phyloP scores from a whole-genome alignment of 176 grass and related monocot species.

The Saccharum spontaneum region DNA sequence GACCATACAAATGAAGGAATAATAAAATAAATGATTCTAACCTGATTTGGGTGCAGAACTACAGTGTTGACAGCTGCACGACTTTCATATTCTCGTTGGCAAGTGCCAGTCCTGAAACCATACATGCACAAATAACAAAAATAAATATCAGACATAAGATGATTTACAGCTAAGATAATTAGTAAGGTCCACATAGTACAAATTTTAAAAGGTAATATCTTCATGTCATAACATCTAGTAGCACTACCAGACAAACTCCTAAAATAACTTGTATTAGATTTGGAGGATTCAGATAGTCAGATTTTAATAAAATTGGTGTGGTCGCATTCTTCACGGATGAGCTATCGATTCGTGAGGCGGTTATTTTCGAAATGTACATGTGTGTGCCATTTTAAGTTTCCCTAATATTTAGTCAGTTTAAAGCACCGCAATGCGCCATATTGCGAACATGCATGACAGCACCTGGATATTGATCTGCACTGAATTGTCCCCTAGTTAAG shows the following conservation, averaged over 20 bases:
- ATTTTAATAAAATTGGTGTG: not conserved
- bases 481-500: no score
- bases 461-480: not conserved
- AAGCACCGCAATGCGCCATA: not conserved
- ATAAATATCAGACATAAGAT: constrained; percentile 10
- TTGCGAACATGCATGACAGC: not conserved
- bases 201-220: not conserved
- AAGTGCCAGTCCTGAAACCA: constrained; percentile 72
- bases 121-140: constrained; percentile 24
- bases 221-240: not conserved
- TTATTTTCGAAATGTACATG: not conserved
- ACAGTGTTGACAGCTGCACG: constrained; percentile 93
- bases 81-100: constrained; percentile 96
- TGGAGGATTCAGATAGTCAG: not conserved
- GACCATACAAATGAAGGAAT: not conserved
- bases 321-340: not conserved
- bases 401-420: not conserved
- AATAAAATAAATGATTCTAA: constrained; percentile 11
- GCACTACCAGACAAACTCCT: not conserved
- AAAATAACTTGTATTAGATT: not conserved
- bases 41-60: constrained; percentile 97
- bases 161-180: not conserved
- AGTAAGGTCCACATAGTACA: not conserved
- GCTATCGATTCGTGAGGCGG: not conserved
- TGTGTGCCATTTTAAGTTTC: not conserved